Evolutionary conservation across 352 stramenopile genomes (phyloP).

Genomic region (Globisporangium emineosum): DNA sequence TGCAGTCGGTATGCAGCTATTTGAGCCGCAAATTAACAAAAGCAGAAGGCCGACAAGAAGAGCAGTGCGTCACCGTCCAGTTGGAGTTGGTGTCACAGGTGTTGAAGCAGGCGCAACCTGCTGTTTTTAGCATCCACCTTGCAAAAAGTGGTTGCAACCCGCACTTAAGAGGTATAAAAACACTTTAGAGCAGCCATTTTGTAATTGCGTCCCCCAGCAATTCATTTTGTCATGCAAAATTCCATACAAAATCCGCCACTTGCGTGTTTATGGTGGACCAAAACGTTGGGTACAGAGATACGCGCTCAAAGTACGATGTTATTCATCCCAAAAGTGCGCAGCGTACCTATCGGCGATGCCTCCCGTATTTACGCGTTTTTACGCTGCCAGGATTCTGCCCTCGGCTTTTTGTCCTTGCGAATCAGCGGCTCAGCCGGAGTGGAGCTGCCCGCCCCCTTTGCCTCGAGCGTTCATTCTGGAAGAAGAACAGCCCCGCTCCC

Average conservation of each 20-base stretch:
- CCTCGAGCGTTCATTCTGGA: slow-evolving; percentile 1
- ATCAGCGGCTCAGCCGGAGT: too few relatives aligned
- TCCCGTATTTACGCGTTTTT: slow-evolving; percentile 19
- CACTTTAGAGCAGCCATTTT: too few relatives aligned
- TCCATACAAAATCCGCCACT: not conserved
- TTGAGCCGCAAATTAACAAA: too few relatives aligned
- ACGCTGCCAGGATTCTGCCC: too few relatives aligned
- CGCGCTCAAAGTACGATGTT: not conserved
- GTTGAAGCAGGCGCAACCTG: not conserved
- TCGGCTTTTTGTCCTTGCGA: too few relatives aligned
- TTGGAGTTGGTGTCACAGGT: not conserved
- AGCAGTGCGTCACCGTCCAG: not conserved
- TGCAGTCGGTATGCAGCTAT: too few relatives aligned
- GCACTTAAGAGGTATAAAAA: too few relatives aligned
- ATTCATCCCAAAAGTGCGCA: not conserved
- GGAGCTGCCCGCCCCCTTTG: too few relatives aligned
- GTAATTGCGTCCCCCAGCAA: too few relatives aligned
- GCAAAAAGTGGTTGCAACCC: too few relatives aligned
- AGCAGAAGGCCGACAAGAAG: not conserved
- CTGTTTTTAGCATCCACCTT: not conserved
- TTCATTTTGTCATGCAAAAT: not conserved
- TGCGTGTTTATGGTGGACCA: not conserved
- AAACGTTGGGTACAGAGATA: not conserved
- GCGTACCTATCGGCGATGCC: not conserved
- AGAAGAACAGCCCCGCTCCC: slow-evolving; percentile 1